Evolutionary conservation across 495 filamentous ascomycete species (phyloP).

Genomic region (Annulohypoxylon bovei): DNA sequence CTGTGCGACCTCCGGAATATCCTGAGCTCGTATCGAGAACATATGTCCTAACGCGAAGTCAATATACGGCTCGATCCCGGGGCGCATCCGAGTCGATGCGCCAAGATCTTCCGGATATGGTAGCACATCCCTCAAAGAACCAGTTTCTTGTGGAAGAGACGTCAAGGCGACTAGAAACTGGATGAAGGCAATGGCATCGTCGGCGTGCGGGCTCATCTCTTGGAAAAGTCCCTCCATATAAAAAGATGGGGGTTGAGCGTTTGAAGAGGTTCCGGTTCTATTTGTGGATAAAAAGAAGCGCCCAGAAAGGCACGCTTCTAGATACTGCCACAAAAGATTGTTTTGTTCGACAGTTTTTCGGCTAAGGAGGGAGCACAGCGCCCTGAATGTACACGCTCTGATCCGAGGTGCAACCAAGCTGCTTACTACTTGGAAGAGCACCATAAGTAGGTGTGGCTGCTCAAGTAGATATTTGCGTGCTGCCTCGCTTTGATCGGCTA

Average conservation of each 20-base stretch:
- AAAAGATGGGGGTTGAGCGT: conserved; percentile 46
- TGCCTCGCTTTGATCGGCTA: conserved; percentile 72
- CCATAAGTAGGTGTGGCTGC: conserved; percentile 69
- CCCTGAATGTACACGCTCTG: conserved; percentile 78
- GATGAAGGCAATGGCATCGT: conserved; percentile 85
- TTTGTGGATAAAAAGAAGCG: conserved; percentile 52
- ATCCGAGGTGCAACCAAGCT: conserved; percentile 75
- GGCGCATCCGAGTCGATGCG: conserved; percentile 72
- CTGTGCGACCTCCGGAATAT: conserved; percentile 69
- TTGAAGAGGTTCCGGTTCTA: conserved; percentile 27
- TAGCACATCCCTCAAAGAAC: conserved; percentile 73
- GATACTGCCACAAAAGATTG: conserved; percentile 70
- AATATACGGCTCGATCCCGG: conserved; percentile 90
- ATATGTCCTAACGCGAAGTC: conserved; percentile 86
- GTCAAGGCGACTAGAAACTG: conserved; percentile 75
- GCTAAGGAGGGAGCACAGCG: conserved; percentile 72
- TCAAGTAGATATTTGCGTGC: conserved; percentile 74
- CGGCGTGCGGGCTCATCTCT: conserved; percentile 74
- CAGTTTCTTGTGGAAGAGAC: conserved; percentile 65
- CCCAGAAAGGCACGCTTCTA: conserved; percentile 78
- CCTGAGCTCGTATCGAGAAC: conserved; percentile 68
- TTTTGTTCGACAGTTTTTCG: conserved; percentile 68
- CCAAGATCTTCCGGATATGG: conserved; percentile 91
- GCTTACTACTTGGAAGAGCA: conserved; percentile 74
- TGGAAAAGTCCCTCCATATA: conserved; percentile 65